Percentiles rank a stretch among this genome's conserved stretches.
Conservation (phyloP, 2,329 filamentous ascomycete genomes). For the Tympanopsis confertula region DNA sequence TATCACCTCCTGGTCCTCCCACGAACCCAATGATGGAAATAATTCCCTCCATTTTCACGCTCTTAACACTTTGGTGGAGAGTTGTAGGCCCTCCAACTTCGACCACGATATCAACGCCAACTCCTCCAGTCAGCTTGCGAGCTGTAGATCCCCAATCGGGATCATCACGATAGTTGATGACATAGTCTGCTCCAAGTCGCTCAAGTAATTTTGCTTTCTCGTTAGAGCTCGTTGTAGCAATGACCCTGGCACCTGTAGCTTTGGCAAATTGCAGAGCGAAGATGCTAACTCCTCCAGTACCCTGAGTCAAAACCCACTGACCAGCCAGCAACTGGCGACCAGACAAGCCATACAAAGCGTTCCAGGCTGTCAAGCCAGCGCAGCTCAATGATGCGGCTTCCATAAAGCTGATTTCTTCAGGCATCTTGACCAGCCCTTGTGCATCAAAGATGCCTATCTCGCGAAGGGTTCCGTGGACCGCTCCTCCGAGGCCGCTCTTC, state of each 20-base stretch:
- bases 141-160: slow-evolving; percentile 25
- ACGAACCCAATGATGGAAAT: slow-evolving; percentile 25
- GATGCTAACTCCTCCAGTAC: slow-evolving; percentile 27
- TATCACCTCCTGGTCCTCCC: slow-evolving; percentile 9
- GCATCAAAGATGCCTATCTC: slow-evolving; percentile 16
- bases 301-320: slow-evolving; percentile 25
- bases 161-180: slow-evolving; percentile 28
- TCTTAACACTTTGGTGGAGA: slow-evolving; percentile 24
- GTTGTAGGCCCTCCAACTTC: slow-evolving; percentile 27
- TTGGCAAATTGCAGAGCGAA: slow-evolving; percentile 26
- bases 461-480: slow-evolving; percentile 17
- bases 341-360: slow-evolving; percentile 37
- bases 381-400: slow-evolving; percentile 38
- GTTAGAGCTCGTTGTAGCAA: slow-evolving; percentile 25
- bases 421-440: slow-evolving; percentile 49
- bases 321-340: slow-evolving; percentile 19
- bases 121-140: slow-evolving; percentile 18
- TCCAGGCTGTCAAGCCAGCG: slow-evolving; percentile 44
- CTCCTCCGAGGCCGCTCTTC: slow-evolving; percentile 10
- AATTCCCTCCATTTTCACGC: slow-evolving; percentile 25
- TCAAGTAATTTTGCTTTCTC: slow-evolving; percentile 22
- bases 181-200: slow-evolving; percentile 25
- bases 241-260: slow-evolving; percentile 24
- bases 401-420: slow-evolving; percentile 29
- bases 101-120: slow-evolving; percentile 28